Base-by-base conservation (phyloP, 495 filamentous ascomycete species). In the Ascodesmis nigricans region DNA sequence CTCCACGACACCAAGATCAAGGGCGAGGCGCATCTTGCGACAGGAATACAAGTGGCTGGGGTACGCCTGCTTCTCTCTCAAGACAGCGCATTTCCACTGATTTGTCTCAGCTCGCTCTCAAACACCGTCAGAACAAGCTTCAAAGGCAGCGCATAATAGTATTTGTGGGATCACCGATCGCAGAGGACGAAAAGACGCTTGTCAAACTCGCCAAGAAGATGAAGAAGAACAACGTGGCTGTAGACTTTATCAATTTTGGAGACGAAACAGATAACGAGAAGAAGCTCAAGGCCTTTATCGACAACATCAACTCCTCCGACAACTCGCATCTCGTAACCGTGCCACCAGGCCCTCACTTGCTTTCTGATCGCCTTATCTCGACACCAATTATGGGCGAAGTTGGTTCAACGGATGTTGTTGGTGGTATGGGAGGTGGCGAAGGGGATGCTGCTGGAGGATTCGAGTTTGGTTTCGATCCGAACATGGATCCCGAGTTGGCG, bases 91-190 rank as follows among this genome's bases (percentile, higher is more conserved):
- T 54, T 64, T 93, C 18, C 69, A 76, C 39, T 92, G 82, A 3
- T 84, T 22, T 14, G 22, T 19, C 38, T 33, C 39, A 92, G 80
- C 67, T 97, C 36, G 87, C 87, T n/a, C 65, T 97, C 43, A 97
- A 95, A 61, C 87, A 97, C 56, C 75, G 87, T 22, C 81, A 91
- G 57, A 92, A 97, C 57, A 93, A 92, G 50, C 77, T 76, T 22
- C 83, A 93, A 56, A 69, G 75, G 31, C 81, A 91, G 64, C 78
- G 87, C 40, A 91, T 95, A 54, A 73, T 97, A 53, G 80, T 80
- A 13, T 95, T 97, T 58, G 80, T 78, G 31, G 93, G 87, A 63
- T 84, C 78, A 2, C 78, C 81, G 24, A 75, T 97, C 47, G 68
- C 65, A 25, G 87, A 97, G 54, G 72, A 76, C 43, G 75, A 93